Evolutionary conservation across 1,139 yeast species (phyloP).

Genomic region (Hansenula anomala): DNA sequence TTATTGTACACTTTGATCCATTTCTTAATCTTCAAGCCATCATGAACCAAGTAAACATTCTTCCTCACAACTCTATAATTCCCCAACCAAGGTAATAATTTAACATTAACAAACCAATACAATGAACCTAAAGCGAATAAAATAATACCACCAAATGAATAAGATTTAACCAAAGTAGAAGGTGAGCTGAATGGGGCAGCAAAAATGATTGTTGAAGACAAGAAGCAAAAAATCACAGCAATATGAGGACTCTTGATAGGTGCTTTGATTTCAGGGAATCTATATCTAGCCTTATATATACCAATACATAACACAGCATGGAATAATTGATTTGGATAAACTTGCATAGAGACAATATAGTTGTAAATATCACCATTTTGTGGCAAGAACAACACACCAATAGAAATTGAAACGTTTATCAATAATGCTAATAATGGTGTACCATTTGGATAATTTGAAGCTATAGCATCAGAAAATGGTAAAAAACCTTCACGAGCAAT

Average conservation of each 20-base stretch:
- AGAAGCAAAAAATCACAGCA: constrained; percentile 11
- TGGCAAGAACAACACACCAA: constrained; percentile 27
- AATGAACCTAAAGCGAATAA: constrained; percentile 19
- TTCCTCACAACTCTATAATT: constrained; percentile 7
- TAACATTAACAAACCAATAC: constrained; percentile 46
- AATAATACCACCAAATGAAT: constrained; percentile 14
- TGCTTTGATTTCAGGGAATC: constrained; percentile 42
- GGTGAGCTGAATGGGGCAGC: constrained; percentile 12
- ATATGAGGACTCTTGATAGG: constrained; percentile 37
- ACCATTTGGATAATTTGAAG: constrained; percentile 52
- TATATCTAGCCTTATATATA: constrained; percentile 39
- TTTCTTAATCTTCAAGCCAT: constrained; percentile 7
- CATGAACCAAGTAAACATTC: constrained; percentile 4
- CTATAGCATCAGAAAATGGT: constrained; percentile 47
- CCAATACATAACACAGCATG: constrained; percentile 47
- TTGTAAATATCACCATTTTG: constrained; percentile 37
- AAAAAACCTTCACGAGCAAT: constrained; percentile 56
- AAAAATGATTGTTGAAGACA: constrained; percentile 10
- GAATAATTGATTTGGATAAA: constrained; percentile 49
- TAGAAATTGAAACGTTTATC: constrained; percentile 27
- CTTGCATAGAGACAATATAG: constrained; percentile 51
- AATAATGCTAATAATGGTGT: constrained; percentile 45
- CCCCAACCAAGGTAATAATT: constrained; percentile 33
- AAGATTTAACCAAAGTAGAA: constrained; percentile 5
- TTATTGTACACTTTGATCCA: constrained; percentile 6